Percentiles rank a stretch among this genome's conserved stretches.
These are phyloP conservation scores for Xylaria castorea DNA, from an alignment of 495 filamentous ascomycete species.

Conservation along the genomic window DNA sequence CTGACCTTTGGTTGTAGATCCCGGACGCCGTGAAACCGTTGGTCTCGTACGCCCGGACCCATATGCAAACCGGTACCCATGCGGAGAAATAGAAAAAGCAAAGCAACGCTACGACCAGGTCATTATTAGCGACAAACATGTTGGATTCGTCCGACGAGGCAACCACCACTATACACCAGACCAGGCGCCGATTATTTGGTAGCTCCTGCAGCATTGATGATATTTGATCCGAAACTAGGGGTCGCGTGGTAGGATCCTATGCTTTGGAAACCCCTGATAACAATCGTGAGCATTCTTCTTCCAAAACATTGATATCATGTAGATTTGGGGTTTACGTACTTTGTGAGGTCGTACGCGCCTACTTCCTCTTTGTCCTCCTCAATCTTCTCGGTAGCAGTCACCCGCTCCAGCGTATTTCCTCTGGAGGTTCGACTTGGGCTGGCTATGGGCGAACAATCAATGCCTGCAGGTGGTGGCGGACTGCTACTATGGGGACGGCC, in stretches of 20 bases:
- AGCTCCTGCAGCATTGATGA: not conserved
- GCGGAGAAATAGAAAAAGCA: not conserved
- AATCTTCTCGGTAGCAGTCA: constrained; percentile 39
- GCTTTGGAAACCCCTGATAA: constrained; percentile 69
- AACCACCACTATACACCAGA: not conserved
- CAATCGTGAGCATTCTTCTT: constrained; percentile 38
- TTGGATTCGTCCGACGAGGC: not conserved
- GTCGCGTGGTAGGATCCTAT: constrained; percentile 69
- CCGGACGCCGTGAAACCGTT: constrained; percentile 1
- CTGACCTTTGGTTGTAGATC: not conserved
- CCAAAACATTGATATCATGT: not conserved
- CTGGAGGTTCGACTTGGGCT: constrained; percentile 40
- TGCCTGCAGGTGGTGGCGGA: constrained; percentile 62
- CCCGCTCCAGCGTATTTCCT: constrained; percentile 34
- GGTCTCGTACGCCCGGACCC: not conserved
- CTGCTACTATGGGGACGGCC: constrained; percentile 66
- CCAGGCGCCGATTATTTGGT: not conserved
- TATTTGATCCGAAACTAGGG: constrained; percentile 25
- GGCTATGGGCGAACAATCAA: constrained; percentile 45
- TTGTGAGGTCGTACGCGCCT: constrained; percentile 69
- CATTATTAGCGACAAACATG: not conserved
- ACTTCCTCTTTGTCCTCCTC: constrained; percentile 52
- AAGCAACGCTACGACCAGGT: not conserved
- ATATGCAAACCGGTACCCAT: constrained; percentile 11
- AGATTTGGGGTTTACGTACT: constrained; percentile 36